phyloP scores from a whole-genome alignment of 75 land plant species.

The Picea sitchensis region DNA sequence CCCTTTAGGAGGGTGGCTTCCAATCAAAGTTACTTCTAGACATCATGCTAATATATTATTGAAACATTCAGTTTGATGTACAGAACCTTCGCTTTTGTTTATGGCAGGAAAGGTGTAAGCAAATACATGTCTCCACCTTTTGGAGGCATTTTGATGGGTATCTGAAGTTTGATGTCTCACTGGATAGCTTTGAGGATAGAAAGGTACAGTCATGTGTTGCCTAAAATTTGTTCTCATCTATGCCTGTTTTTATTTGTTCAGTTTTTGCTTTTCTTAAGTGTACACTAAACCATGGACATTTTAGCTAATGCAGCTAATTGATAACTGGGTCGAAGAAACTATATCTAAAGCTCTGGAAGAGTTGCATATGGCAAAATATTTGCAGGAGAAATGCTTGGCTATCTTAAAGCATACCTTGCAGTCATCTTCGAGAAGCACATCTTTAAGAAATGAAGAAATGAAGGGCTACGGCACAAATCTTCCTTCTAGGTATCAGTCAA shows the following conservation, averaged over 20 bases:
- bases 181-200: neutral
- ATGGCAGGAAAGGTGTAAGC: constrained; percentile 4
- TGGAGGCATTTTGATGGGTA: constrained; percentile 7
- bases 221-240: neutral
- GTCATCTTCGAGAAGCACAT: neutral
- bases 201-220: neutral
- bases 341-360: constrained; percentile 9
- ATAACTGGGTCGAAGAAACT: constrained; percentile 8
- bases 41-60: neutral
- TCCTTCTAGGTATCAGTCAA: constrained; percentile 59
- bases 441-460: neutral
- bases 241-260: neutral
- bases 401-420: neutral
- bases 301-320: neutral
- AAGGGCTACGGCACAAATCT: constrained; percentile 13
- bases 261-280: neutral
- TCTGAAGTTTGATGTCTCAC: neutral
- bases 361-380: neutral
- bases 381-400: neutral
- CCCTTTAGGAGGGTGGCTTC: neutral
- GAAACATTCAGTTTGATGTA: neutral
- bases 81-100: neutral
- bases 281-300: neutral
- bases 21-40: neutral
- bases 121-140: neutral